Conservation (phyloP, 371 early-diverging fungal species). For the Apophysomyces trapeziformis region DNA sequence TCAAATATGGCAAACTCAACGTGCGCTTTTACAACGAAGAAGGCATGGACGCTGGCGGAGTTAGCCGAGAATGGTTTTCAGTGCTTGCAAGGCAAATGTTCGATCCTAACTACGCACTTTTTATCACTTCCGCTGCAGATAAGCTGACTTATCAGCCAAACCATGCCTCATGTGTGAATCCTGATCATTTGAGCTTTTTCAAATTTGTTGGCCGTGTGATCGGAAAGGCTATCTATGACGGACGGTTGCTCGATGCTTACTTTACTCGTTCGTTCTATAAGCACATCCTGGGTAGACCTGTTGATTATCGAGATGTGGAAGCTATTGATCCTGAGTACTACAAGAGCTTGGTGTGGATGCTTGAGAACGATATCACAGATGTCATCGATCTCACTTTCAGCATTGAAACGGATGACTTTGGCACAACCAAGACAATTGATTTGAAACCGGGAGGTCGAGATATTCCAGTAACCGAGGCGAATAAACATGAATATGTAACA, state of each 20-base stretch:
- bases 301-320: slow-evolving; percentile 97
- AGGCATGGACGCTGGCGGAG: slow-evolving; percentile 98
- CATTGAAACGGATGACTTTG: slow-evolving; percentile 94
- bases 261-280: slow-evolving; percentile 99
- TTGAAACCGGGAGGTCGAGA: slow-evolving; percentile 91
- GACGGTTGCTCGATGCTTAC: slow-evolving; percentile 92
- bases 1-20: slow-evolving; percentile 91
- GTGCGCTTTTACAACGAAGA: slow-evolving; percentile 98
- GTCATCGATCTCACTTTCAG: slow-evolving; percentile 96
- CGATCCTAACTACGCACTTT: slow-evolving; percentile 98
- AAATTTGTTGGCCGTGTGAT: slow-evolving; percentile 99
- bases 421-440: slow-evolving; percentile 83
- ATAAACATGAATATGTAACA: slow-evolving; percentile 97
- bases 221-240: slow-evolving; percentile 98
- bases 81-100: slow-evolving; percentile 97
- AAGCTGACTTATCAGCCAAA: slow-evolving; percentile 98
- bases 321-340: slow-evolving; percentile 97
- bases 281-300: slow-evolving; percentile 88
- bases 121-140: slow-evolving; percentile 95
- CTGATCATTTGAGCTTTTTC: slow-evolving; percentile 96
- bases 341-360: slow-evolving; percentile 97
- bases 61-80: slow-evolving; percentile 98
- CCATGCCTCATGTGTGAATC: slow-evolving; percentile 91
- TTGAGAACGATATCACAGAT: slow-evolving; percentile 96
- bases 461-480: slow-evolving; percentile 93